A percentile compares a stretch with the other conserved stretches of the same genome.
phyloP scores from a whole-genome alignment of 208 protist species.

The Leishmania major region DNA sequence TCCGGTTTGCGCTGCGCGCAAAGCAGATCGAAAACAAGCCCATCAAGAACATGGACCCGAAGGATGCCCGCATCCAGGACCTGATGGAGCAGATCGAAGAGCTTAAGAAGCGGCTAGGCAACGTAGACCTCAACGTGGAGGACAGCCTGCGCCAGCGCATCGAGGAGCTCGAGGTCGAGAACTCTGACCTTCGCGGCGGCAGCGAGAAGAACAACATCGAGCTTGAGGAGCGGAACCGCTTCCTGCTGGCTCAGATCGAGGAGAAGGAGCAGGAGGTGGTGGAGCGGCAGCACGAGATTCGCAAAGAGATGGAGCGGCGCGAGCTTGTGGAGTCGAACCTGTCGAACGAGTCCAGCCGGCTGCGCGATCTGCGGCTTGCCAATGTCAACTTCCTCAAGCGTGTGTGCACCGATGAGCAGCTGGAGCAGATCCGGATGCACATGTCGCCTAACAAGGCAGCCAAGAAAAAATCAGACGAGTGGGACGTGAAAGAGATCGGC shows the following conservation, averaged over 20 bases:
- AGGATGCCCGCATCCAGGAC: conserved; percentile 89
- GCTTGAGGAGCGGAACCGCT: conserved; percentile 77
- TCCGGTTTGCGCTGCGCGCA: conserved; percentile 86
- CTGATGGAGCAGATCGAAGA: conserved; percentile 90
- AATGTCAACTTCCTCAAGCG: conserved; percentile 89
- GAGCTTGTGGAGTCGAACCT: conserved; percentile 74
- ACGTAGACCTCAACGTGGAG: conserved; percentile 91
- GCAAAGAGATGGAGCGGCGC: conserved; percentile 56
- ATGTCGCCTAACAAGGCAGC: conserved; percentile 75
- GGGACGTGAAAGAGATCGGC: conserved; percentile 88
- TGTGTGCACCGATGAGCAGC: conserved; percentile 76
- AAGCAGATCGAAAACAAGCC: conserved; percentile 97
- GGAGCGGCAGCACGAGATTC: conserved; percentile 68
- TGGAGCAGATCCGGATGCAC: conserved; percentile 55
- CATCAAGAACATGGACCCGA: conserved; percentile 93
- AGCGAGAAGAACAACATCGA: conserved; percentile 83
- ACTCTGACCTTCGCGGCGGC: conserved; percentile 74
- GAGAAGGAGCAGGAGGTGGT: conserved; percentile 60
- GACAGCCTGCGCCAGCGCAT: conserved; percentile 88
- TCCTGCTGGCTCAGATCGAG: conserved; percentile 74
- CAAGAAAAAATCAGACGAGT: conserved; percentile 65
- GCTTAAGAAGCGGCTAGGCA: conserved; percentile 82
- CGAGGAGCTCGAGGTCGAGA: conserved; percentile 92
- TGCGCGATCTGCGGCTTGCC: conserved; percentile 69
- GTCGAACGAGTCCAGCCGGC: conserved; percentile 59